These are phyloP conservation scores for Aspergillus nanangensis DNA, from an alignment of 495 filamentous ascomycete genomes.

Conservation along the genomic window DNA sequence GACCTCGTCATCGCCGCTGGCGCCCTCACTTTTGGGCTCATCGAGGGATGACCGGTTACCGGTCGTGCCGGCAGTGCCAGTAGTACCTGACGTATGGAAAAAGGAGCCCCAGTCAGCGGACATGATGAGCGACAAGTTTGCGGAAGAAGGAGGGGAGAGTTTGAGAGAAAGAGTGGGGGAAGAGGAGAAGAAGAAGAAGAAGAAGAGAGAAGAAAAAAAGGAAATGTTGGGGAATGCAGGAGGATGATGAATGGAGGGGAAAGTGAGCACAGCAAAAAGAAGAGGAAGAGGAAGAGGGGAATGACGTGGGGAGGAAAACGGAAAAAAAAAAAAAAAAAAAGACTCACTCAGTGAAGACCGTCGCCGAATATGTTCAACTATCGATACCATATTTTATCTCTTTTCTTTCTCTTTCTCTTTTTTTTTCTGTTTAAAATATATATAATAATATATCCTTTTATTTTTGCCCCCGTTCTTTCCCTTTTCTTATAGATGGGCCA, in stretches of 20 bases:
- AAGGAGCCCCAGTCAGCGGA: conserved; percentile 26
- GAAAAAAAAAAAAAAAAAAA: neutral
- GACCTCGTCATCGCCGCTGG: conserved; percentile 64
- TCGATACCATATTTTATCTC: neutral
- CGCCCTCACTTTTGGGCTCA: conserved; percentile 34
- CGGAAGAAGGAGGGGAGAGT: conserved; percentile 1
- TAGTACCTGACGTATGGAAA: conserved; percentile 34
- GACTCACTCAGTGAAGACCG: conserved; percentile 29
- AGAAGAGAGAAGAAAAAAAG: conserved; percentile 4
- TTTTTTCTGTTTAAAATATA: no score
- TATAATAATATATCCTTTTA: no score
- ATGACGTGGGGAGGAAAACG: conserved; percentile 14
- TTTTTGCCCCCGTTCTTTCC: no score
- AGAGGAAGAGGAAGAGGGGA: conserved; percentile 9
- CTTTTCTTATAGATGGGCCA: no score
- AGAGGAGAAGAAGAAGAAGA: neutral
- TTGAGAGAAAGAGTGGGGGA: neutral
- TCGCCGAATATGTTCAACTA: conserved; percentile 21
- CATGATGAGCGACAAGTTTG: conserved; percentile 21
- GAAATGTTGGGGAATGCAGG: neutral
- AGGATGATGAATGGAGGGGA: conserved; percentile 6
- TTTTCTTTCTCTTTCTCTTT: no score
- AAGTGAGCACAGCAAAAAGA: conserved; percentile 9
- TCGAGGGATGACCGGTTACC: conserved; percentile 55
- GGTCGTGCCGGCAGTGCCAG: neutral